Conservation (phyloP, 208 protist species). For the Trichomonas vaginalis region DNA sequence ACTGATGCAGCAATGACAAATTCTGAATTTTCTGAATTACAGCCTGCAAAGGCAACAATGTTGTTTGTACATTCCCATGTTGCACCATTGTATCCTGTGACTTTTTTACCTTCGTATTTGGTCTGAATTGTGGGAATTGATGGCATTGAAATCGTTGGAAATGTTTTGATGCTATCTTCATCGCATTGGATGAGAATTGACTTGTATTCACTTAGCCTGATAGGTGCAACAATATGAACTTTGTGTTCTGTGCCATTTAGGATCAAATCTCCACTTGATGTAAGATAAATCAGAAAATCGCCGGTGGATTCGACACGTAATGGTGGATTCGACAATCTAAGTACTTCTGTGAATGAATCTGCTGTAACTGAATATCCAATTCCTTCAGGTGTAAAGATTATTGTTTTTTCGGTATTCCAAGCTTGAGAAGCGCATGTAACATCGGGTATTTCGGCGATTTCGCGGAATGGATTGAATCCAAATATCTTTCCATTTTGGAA, state of each 20-base stretch:
- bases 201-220: background rate
- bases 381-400: background rate
- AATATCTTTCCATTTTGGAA: background rate
- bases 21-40: background rate
- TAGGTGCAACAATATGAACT: background rate
- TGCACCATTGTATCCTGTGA: background rate
- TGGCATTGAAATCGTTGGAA: background rate
- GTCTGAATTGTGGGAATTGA: background rate
- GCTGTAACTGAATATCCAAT: background rate
- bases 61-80: background rate
- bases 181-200: background rate
- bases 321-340: background rate
- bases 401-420: background rate
- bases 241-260: too few species aligned
- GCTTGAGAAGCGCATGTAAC: background rate
- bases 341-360: background rate
- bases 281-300: background rate
- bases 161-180: background rate
- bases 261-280: background rate
- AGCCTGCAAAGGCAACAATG: background rate
- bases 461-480: background rate
- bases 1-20: background rate
- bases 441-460: background rate
- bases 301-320: background rate
- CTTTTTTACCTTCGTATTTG: background rate